Evolutionary conservation across 306 rosid species (phyloP).

Genomic region (Citrullus amarus): DNA sequence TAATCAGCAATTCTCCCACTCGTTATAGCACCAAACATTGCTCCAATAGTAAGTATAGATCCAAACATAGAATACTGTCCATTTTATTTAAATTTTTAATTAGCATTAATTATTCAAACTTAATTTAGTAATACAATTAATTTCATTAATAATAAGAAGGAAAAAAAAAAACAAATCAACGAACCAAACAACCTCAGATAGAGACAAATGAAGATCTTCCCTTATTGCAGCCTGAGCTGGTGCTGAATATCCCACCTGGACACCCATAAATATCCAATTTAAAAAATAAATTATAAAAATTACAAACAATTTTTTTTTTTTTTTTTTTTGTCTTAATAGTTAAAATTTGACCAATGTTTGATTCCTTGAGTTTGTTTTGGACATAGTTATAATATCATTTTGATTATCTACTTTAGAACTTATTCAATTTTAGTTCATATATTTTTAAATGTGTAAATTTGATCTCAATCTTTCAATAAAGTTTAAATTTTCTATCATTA

Average conservation of each 20-base stretch:
- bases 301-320: too few relatives aligned
- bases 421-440: too few relatives aligned
- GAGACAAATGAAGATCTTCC: constrained; percentile 34
- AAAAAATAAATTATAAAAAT: too few relatives aligned
- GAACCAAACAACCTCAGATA: constrained; percentile 21
- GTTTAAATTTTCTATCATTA: too few relatives aligned
- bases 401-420: too few relatives aligned
- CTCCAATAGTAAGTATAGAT: constrained; percentile 73
- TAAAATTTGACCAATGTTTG: too few relatives aligned
- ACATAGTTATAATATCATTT: too few relatives aligned
- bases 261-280: too few relatives aligned
- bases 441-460: too few relatives aligned
- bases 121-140: neutral
- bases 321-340: too few relatives aligned
- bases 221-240: constrained; percentile 42
- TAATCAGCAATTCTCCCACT: constrained; percentile 60
- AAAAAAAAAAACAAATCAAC: neutral
- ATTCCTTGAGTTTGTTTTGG: too few relatives aligned
- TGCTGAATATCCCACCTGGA: constrained; percentile 45
- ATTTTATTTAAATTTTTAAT: neutral
- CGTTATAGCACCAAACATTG: constrained; percentile 68
- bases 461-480: too few relatives aligned
- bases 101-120: neutral
- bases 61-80: constrained; percentile 79
- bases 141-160: neutral